Percentiles rank a stretch among this genome's conserved stretches.
Evolutionary conservation across 495 filamentous ascomycete genomes (phyloP).

Genomic region (Xylaria scruposa): DNA sequence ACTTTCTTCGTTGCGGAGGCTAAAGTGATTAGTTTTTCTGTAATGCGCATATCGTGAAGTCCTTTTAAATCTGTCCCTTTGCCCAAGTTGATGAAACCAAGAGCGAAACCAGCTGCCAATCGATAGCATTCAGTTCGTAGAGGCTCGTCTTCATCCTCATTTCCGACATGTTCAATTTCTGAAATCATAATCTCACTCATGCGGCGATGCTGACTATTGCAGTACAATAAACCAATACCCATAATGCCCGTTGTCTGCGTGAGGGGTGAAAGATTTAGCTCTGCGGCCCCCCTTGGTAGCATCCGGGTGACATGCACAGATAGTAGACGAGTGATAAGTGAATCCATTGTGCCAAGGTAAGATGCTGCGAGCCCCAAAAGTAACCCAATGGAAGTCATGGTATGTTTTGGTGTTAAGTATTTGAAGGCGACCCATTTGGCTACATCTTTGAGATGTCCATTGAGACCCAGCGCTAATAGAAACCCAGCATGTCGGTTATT

Average conservation of each 20-base stretch:
- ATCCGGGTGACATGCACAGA: constrained; percentile 97
- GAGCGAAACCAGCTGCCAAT: constrained; percentile 88
- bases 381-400: constrained; percentile 97
- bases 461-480: constrained; percentile 88
- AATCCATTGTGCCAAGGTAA: constrained; percentile 96
- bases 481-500: constrained; percentile 95
- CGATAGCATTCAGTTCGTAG: constrained; percentile 93
- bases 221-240: constrained; percentile 95
- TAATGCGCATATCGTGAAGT: constrained; percentile 90
- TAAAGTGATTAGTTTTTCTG: constrained; percentile 82
- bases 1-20: constrained; percentile 88
- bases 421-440: constrained; percentile 99
- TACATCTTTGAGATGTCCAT: constrained; percentile 88
- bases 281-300: constrained; percentile 87
- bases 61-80: constrained; percentile 88
- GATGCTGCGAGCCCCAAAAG: constrained; percentile 91
- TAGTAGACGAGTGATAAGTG: constrained; percentile 87
- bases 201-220: constrained; percentile 91
- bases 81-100: constrained; percentile 94
- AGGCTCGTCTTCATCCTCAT: constrained; percentile 72
- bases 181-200: constrained; percentile 99
- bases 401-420: constrained; percentile 96
- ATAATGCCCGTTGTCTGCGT: constrained; percentile 97
- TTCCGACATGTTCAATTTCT: constrained; percentile 86
- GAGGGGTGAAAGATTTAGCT: constrained; percentile 90